Evolutionary conservation across 768 basidiomycete genomes (phyloP).

Genomic region (Auricularia sp.): DNA sequence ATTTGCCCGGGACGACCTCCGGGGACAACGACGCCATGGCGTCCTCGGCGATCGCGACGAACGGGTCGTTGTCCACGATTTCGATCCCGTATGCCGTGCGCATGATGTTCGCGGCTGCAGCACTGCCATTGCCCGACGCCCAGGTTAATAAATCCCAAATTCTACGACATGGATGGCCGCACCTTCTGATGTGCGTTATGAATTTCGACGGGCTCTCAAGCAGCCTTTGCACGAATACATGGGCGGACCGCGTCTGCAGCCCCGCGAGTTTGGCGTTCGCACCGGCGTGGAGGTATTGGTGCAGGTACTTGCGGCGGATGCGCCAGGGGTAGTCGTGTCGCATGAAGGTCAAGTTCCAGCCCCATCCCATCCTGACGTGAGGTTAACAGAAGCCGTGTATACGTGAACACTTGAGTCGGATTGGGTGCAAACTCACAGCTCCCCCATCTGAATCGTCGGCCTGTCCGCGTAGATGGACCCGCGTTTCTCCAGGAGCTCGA

Average conservation of each 20-base stretch:
- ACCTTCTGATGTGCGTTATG: neutral
- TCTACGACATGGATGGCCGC: neutral
- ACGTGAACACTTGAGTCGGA: neutral
- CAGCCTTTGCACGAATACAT: neutral
- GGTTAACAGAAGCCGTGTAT: neutral
- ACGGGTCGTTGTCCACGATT: slow-evolving; percentile 14
- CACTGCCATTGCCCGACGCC: slow-evolving; percentile 9
- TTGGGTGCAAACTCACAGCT: slow-evolving; percentile 3
- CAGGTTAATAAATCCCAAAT: too few relatives aligned
- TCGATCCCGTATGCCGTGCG: slow-evolving; percentile 22
- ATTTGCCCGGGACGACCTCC: slow-evolving; percentile 22
- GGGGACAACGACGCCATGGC: slow-evolving; percentile 18
- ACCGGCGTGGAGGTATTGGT: neutral
- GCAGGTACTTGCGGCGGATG: neutral
- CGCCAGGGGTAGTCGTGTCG: neutral
- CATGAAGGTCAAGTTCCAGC: slow-evolving; percentile 1
- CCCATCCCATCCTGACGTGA: neutral
- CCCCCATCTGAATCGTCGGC: slow-evolving; percentile 34
- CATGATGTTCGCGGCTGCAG: slow-evolving; percentile 18
- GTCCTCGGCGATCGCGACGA: slow-evolving; percentile 17
- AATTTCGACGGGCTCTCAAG: neutral
- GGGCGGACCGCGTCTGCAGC: neutral
- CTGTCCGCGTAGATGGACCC: slow-evolving; percentile 44
- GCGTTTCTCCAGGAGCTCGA: slow-evolving; percentile 39
- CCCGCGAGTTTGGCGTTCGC: neutral